Evolutionary conservation across 331 rosid genomes (phyloP), one percentile per base, ranked within the genome.

Genomic region (Saraca asoca): DNA sequence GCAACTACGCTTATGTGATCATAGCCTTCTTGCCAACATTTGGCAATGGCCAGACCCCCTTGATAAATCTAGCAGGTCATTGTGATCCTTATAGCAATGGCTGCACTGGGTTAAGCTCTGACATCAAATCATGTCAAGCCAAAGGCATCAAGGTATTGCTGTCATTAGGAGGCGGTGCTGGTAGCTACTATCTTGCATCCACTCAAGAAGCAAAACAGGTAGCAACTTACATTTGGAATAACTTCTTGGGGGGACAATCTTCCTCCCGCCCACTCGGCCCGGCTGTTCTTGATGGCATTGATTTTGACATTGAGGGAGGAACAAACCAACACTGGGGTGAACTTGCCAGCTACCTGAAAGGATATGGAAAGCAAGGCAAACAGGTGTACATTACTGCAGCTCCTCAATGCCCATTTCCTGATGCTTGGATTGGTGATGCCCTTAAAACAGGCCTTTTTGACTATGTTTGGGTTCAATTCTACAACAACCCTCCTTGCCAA

Each of bases 401-500:
- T 43, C 49, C 49, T 43, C 49, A 43, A 12, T 43, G 49, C n/a
- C 49, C 49, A 43, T 43, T 43, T 5, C 49, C 49, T 43, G 49
- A 43, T 43, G 49, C 49, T 12, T 43, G 49, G 49, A 43, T 43
- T 2, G 49, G 49, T 10, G 13, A 43, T 43, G 49, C 49, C 14
- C 49, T 43, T n/a, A 43, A 43, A 12, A 43, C 49, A 43, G 49
- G 49, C 3, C 49, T 43, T 43, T 43, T 43, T 43, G 14, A 43
- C 0, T 43, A 11, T 43, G 49, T 43, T 12, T 43, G 49, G 49
- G 49, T 43, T 6, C 49, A 43, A 43, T 43, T 43, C 49, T 43
- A 43, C 49, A 43, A 43, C 49, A 43, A 43, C 14, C 49, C 49
- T 43, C 49, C 49, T 43, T 43, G 49, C 49, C 49, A 43, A 43